Percentiles rank a stretch among this genome's conserved stretches.
These are phyloP conservation scores for Crithidia brevicula DNA, from an alignment of 208 protist genomes.

Conservation along the genomic window DNA sequence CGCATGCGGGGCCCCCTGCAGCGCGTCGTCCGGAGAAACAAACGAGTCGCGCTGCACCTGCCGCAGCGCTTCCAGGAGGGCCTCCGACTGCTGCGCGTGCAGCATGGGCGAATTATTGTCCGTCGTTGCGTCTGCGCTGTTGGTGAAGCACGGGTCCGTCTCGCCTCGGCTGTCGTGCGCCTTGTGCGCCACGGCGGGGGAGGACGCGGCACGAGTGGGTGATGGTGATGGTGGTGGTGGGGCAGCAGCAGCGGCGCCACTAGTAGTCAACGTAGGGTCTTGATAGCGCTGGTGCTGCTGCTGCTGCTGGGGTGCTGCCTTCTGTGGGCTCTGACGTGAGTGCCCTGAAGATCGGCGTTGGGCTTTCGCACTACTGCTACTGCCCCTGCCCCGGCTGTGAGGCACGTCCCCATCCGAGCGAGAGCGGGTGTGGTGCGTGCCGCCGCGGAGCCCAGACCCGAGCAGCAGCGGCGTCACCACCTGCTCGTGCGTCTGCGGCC, in stretches of 20 bases:
- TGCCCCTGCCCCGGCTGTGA: not conserved
- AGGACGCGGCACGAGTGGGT: no score
- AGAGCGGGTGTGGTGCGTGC: not conserved
- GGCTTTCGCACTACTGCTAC: no score
- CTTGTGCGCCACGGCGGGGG: not conserved
- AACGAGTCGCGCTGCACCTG: constrained; percentile 14
- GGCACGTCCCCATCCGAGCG: constrained; percentile 9
- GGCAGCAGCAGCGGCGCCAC: no score
- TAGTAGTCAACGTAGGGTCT: constrained; percentile 2
- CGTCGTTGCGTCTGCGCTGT: not conserved
- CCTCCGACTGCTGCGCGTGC: constrained; percentile 3
- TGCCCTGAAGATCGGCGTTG: no score
- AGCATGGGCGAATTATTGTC: not conserved
- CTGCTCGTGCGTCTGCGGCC: not conserved
- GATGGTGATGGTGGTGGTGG: no score
- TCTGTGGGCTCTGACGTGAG: not conserved
- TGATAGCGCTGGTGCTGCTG: constrained; percentile 10
- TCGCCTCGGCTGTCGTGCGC: not conserved
- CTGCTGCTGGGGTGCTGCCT: not conserved
- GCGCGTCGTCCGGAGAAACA: not conserved
- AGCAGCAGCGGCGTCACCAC: constrained; percentile 1
- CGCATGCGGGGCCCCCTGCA: not conserved
- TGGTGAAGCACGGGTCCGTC: not conserved
- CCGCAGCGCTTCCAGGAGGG: not conserved
- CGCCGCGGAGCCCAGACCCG: not conserved